Conservation (phyloP, 345 rosid genomes). For the Rhodomyrtus tomentosa region DNA sequence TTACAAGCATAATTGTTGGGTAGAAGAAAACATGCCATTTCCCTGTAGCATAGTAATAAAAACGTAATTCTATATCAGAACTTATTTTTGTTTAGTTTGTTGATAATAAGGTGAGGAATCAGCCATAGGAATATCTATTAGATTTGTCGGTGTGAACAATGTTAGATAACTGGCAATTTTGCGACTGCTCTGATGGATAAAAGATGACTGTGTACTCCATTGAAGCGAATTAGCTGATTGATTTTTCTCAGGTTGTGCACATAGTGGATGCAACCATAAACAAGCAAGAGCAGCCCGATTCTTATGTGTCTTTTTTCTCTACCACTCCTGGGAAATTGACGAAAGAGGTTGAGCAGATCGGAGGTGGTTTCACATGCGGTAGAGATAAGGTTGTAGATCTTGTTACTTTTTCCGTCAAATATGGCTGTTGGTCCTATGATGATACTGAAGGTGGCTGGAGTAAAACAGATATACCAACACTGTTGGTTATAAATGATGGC, state of each 20-base stretch:
- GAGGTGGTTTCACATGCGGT: slow-evolving; percentile 72
- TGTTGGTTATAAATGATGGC: slow-evolving; percentile 34
- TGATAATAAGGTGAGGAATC: neutral
- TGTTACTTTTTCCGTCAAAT: slow-evolving; percentile 56
- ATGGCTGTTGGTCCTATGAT: slow-evolving; percentile 59
- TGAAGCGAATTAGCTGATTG: neutral
- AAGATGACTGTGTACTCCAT: neutral
- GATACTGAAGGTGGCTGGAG: slow-evolving; percentile 64
- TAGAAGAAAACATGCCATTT: neutral
- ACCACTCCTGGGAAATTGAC: slow-evolving; percentile 77
- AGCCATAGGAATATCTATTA: neutral
- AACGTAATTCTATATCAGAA: neutral
- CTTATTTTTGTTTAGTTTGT: neutral
- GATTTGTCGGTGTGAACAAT: neutral
- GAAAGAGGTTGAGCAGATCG: slow-evolving; percentile 51
- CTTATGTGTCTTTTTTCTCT: slow-evolving; percentile 63
- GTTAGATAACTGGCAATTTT: neutral
- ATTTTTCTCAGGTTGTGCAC: slow-evolving; percentile 62
- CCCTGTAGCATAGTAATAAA: neutral
- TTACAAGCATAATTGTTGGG: neutral
- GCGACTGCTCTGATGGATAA: neutral
- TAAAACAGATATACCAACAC: slow-evolving; percentile 41
- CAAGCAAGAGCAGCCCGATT: slow-evolving; percentile 34
- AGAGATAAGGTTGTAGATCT: slow-evolving; percentile 64
- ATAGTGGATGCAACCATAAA: slow-evolving; percentile 63